These are phyloP conservation scores for Neltuma alba DNA, from an alignment of 306 rosid genomes.

Conservation along the genomic window DNA sequence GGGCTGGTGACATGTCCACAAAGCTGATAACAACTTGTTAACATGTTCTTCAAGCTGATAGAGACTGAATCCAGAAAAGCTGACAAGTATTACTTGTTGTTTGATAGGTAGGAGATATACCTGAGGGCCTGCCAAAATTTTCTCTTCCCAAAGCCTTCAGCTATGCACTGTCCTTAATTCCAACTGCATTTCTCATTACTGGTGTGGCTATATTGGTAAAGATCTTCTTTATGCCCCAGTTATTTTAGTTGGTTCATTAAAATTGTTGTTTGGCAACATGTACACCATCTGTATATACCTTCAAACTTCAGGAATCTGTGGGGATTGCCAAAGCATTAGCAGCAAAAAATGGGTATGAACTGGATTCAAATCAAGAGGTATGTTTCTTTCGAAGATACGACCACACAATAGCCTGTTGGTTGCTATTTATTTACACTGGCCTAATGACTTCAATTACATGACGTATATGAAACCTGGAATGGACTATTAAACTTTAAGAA, in stretches of 20 bases:
- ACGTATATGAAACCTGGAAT: background rate
- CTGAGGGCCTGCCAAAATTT: conserved; percentile 90
- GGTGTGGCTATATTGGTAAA: conserved; percentile 97
- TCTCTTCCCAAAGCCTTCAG: conserved; percentile 81
- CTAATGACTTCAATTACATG: background rate
- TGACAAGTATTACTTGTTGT: conserved; percentile 35
- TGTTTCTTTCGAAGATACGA: conserved; percentile 36
- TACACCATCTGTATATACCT: conserved; percentile 28
- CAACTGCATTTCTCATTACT: conserved; percentile 90
- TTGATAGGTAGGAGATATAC: conserved; percentile 92
- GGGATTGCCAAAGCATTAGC: conserved; percentile 99
- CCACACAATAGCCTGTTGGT: conserved; percentile 15
- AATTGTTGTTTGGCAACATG: conserved; percentile 20
- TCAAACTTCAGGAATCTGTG: conserved; percentile 80
- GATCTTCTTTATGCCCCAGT: conserved; percentile 33
- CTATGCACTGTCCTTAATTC: conserved; percentile 73
- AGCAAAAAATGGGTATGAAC: conserved; percentile 94
- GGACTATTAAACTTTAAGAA: background rate
- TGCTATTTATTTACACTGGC: background rate
- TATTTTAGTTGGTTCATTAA: conserved; percentile 13
- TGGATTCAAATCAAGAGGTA: conserved; percentile 99
- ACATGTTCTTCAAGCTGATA: conserved; percentile 24
- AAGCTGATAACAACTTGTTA: background rate
- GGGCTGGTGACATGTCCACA: conserved; percentile 24
- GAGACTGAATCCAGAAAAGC: background rate